Percentiles rank a stretch among this genome's conserved stretches.
Evolutionary conservation across 2,329 filamentous ascomycete species (phyloP).

Genomic region (Pseudocercospora pini-densiflorae): DNA sequence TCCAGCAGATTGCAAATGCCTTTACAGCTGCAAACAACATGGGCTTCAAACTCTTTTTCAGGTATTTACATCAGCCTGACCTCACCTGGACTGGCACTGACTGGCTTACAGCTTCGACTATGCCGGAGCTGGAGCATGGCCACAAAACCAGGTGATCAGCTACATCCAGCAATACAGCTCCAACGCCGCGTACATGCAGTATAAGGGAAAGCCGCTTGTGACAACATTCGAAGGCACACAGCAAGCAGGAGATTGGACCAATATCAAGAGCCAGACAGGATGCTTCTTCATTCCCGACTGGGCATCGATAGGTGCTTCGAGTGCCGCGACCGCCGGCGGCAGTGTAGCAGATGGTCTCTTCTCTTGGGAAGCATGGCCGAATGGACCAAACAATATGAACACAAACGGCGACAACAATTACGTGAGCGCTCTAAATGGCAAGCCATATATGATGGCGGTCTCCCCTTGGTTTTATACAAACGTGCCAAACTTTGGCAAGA

Average conservation of each 20-base stretch:
- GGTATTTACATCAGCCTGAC: conserved; percentile 27
- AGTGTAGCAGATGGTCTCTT: conserved; percentile 51
- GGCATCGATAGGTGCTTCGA: conserved; percentile 47
- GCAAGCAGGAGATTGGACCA: conserved; percentile 49
- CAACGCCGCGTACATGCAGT: conserved; percentile 53
- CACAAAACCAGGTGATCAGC: conserved; percentile 45
- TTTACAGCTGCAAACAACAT: conserved; percentile 43
- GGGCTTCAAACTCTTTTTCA: conserved; percentile 60
- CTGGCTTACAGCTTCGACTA: conserved; percentile 52
- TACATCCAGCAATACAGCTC: conserved; percentile 54
- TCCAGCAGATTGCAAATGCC: conserved; percentile 54
- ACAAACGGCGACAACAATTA: conserved; percentile 49
- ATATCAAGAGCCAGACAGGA: conserved; percentile 46
- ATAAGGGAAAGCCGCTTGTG: conserved; percentile 57
- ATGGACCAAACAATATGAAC: conserved; percentile 56
- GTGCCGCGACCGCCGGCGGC: conserved; percentile 13
- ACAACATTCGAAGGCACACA: conserved; percentile 59
- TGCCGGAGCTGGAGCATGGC: conserved; percentile 50
- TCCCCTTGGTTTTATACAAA: conserved; percentile 62
- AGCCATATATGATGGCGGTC: conserved; percentile 55
- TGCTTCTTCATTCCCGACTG: conserved; percentile 55
- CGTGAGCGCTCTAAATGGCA: conserved; percentile 44
- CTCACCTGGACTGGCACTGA: not conserved
- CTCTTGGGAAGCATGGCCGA: conserved; percentile 58
- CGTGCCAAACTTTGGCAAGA: conserved; percentile 60